phyloP scores from a whole-genome alignment of 2,329 filamentous ascomycete genomes.

The Penicillium sp. region DNA sequence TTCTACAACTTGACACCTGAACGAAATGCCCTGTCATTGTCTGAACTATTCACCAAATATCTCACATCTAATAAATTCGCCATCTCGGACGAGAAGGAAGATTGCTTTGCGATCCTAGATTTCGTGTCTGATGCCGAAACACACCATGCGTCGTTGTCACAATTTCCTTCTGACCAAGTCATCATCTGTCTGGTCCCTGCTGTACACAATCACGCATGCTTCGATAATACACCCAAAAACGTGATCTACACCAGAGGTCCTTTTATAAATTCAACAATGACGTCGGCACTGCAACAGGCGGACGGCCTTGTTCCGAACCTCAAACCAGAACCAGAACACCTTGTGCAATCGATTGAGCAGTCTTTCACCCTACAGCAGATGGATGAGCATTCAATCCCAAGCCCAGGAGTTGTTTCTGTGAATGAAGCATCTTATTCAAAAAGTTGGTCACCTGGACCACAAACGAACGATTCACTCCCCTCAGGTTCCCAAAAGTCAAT shows the following conservation, averaged over 20 bases:
- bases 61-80: neutral
- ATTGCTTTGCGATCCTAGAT: constrained; percentile 7
- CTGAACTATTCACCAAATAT: neutral
- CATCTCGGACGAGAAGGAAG: neutral
- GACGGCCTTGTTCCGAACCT: neutral
- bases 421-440: neutral
- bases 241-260: constrained; percentile 3
- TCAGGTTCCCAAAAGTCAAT: neutral
- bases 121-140: neutral
- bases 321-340: neutral
- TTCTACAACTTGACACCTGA: neutral
- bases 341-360: neutral
- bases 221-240: neutral
- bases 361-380: neutral
- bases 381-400: neutral
- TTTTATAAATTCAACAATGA: constrained; percentile 1
- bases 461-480: neutral
- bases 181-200: constrained; percentile 8
- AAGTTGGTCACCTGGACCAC: neutral
- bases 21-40: neutral
- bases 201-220: neutral
- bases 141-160: neutral
- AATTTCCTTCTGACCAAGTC: neutral
- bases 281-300: neutral
- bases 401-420: neutral